Evolutionary conservation across 495 filamentous ascomycete species (phyloP), one percentile per base, ranked within the genome.

Genomic region (Peziza echinospora): DNA sequence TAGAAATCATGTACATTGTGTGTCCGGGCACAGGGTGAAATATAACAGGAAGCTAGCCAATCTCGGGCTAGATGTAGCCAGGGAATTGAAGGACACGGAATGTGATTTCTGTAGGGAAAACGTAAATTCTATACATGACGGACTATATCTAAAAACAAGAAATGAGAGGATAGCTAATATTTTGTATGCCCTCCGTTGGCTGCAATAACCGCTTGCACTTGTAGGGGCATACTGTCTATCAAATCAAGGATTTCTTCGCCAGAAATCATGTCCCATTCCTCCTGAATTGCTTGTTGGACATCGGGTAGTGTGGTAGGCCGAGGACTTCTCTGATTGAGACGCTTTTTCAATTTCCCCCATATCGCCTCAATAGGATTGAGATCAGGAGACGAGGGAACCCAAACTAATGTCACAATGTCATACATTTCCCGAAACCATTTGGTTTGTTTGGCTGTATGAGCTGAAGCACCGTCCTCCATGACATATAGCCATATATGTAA

Each of bases 401-500:
- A 37, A 37, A 37, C 3, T 3, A 37, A 5, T 37, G 30, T 13
- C 6, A 13, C 30, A 11, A 52, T 46, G 8, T 26, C 4, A 10
- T 52, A 49, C 24, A 13, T 21, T 13, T 37, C 17, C 1, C 19
- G 43, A 6, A 26, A 3, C 5, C 5, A 1, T n/a, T 49, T 0
- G 2, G 37, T 49, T 13, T n/a, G 17, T 0, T 17, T 25, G 19
- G 24, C 47, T 28, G 13, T 11, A 26, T 52, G 16, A 41, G 47
- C 30, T 40, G 46, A 30, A 22, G 43, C 24, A 26, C 41, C 17
- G 25, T 52, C 42, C n/a, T 52, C 50, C 8, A 46, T 52, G 0
- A 49, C 17, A 10, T 39, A 52, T 7, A 45, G n/a, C 8, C 41
- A 30, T 1, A 9, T 5, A n/a, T n/a, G n/a, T n/a, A n/a, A n/a